phyloP scores from a whole-genome alignment of 345 rosid species.

The Kernera saxatilis region DNA sequence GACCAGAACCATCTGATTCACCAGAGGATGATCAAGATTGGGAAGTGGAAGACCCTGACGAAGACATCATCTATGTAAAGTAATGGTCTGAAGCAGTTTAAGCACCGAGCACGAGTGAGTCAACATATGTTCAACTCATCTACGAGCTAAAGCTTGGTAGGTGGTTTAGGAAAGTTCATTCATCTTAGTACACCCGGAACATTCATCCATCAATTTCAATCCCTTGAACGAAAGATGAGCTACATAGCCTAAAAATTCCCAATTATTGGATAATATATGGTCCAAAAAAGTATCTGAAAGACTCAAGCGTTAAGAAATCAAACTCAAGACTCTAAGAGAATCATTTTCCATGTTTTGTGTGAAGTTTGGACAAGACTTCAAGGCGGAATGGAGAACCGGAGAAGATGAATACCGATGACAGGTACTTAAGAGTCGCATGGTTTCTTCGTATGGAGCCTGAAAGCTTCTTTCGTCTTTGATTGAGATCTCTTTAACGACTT shows the following conservation, averaged over 20 bases:
- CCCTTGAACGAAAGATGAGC: no score
- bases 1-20: constrained; percentile 30
- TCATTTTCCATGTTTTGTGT: neutral
- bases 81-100: constrained; percentile 27
- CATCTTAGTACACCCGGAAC: neutral
- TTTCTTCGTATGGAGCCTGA: neutral
- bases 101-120: neutral
- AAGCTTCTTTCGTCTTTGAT: neutral
- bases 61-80: constrained; percentile 67
- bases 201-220: no score
- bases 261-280: no score
- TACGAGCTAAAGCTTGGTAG: neutral
- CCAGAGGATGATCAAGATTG: constrained; percentile 43
- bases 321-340: neutral
- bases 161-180: neutral
- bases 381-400: neutral
- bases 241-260: no score
- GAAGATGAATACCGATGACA: neutral
- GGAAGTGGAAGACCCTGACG: constrained; percentile 79
- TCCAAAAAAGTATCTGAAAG: no score
- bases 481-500: neutral
- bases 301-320: no score
- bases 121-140: neutral
- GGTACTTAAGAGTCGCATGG: neutral
- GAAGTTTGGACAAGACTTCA: neutral